phyloP scores from a whole-genome alignment of 202 grass and related monocot genomes.

The Panicum hallii region DNA sequence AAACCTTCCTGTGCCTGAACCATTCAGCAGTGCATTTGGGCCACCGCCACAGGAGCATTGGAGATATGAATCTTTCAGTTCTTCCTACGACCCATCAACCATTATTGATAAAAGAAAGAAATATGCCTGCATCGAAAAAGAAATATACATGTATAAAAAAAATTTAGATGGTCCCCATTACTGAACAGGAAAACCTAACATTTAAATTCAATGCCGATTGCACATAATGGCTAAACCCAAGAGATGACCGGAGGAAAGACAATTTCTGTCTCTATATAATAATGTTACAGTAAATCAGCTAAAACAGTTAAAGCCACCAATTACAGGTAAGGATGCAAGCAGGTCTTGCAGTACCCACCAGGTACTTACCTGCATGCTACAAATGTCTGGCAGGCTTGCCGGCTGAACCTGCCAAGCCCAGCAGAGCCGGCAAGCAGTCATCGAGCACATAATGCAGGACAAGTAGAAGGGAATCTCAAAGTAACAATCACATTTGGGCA shows the following conservation, averaged over 20 bases:
- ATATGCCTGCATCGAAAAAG: neutral
- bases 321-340: no score
- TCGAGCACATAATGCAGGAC: neutral
- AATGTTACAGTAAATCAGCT: neutral
- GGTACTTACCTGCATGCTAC: no score
- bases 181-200: neutral
- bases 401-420: no score
- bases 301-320: neutral
- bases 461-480: neutral
- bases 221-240: neutral
- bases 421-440: no score
- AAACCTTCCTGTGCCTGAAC: conserved; percentile 16
- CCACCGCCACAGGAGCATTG: conserved; percentile 39
- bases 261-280: neutral
- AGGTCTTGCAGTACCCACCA: no score
- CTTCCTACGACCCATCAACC: neutral
- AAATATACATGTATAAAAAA: neutral
- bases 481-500: neutral
- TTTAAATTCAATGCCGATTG: neutral
- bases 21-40: conserved; percentile 36
- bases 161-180: neutral
- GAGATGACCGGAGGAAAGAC: neutral
- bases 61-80: conserved; percentile 2
- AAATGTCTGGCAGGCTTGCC: no score
- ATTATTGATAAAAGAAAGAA: neutral